Evolutionary conservation across 2,329 filamentous ascomycete species (phyloP).

Genomic region (Davidsoniella australis): DNA sequence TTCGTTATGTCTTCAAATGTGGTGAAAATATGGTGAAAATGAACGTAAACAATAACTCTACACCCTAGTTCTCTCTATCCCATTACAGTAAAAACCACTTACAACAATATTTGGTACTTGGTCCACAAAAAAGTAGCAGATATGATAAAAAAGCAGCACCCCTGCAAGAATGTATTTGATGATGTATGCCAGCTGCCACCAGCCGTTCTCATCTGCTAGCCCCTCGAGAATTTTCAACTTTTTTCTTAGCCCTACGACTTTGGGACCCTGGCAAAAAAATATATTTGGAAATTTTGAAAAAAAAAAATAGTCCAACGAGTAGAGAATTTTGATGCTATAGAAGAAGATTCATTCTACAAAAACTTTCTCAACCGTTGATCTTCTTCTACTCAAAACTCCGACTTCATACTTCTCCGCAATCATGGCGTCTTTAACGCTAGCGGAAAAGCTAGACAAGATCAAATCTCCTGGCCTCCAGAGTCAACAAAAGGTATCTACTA

Average conservation of each 20-base stretch:
- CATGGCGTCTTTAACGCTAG: constrained; percentile 40
- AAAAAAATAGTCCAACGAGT: constrained; percentile 10
- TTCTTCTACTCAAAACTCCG: constrained; percentile 8
- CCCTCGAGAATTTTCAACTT: constrained; percentile 11
- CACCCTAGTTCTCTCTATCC: neutral
- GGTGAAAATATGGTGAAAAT: neutral
- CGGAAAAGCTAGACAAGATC: constrained; percentile 93
- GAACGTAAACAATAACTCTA: too few relatives aligned
- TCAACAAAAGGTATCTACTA: constrained; percentile 57
- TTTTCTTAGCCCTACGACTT: neutral
- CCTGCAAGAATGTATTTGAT: constrained; percentile 9
- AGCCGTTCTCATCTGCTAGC: neutral
- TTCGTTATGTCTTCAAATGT: neutral
- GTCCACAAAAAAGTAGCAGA: constrained; percentile 4
- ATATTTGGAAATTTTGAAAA: neutral
- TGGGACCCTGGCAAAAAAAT: constrained; percentile 1
- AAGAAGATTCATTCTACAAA: neutral
- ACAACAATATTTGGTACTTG: neutral
- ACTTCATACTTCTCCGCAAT: constrained; percentile 12
- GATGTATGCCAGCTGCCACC: neutral
- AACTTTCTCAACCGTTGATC: neutral
- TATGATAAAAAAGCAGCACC: constrained; percentile 8
- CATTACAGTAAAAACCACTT: neutral
- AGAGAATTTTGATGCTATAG: neutral
- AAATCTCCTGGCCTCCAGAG: constrained; percentile 91